phyloP scores from a whole-genome alignment of 2,329 filamentous ascomycete genomes.

The Colletotrichum tanaceti region DNA sequence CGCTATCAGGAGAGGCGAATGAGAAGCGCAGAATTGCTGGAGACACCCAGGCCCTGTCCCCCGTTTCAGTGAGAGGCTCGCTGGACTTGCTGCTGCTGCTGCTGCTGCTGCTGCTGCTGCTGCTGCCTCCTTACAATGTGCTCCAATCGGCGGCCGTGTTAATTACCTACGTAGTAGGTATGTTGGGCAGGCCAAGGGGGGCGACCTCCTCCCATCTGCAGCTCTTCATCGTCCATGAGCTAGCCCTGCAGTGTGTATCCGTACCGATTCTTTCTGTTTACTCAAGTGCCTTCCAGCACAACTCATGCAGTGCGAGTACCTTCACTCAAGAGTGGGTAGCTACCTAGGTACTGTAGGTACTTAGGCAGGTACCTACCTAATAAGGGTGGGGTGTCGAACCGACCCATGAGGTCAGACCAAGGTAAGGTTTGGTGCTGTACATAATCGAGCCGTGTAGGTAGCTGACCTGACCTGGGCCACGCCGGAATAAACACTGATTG shows the following conservation, averaged over 20 bases:
- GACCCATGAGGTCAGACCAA: not conserved
- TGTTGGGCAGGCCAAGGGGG: conserved; percentile 17
- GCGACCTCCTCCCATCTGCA: conserved; percentile 22
- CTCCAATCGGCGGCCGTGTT: conserved; percentile 30
- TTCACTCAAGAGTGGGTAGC: not conserved
- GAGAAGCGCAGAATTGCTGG: conserved; percentile 20
- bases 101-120: not conserved
- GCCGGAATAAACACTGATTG: conserved; percentile 6
- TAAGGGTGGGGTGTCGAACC: not conserved
- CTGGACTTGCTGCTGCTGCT: not conserved
- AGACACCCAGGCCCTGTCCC: conserved; percentile 17
- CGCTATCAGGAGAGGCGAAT: conserved; percentile 28
- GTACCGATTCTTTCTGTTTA: not conserved
- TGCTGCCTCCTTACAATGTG: conserved; percentile 9
- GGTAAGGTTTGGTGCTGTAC: conserved; percentile 14
- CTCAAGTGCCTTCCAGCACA: conserved; percentile 6
- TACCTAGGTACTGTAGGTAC: no score
- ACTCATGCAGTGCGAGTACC: not conserved
- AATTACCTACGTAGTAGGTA: no score
- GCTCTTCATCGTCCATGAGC: conserved; percentile 23
- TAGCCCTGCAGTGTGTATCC: conserved; percentile 19
- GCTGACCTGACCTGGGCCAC: not conserved
- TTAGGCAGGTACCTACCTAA: no score
- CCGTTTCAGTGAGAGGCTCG: conserved; percentile 12
- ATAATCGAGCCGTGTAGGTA: conserved; percentile 5